Percentiles rank a stretch among this genome's conserved stretches.
phyloP scores from a whole-genome alignment of 2,329 filamentous ascomycete genomes.

The Chaetothyriales sp. region DNA sequence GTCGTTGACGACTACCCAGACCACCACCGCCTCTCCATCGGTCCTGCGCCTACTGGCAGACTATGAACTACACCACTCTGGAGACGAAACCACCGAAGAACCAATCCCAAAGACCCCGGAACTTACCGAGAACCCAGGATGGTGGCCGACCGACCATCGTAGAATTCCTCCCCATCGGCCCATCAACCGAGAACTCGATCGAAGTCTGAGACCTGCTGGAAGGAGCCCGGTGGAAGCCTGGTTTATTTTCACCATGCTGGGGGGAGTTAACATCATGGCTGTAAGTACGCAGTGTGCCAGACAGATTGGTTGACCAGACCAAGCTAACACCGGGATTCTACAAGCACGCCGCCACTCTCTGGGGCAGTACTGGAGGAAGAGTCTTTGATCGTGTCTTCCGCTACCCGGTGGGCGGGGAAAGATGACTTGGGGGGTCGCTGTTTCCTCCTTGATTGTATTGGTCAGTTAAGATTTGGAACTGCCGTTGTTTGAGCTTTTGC shows the following conservation, averaged over 20 bases:
- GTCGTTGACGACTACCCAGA: conserved; percentile 3
- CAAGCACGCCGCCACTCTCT: conserved; percentile 19
- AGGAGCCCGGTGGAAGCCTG: conserved; percentile 29
- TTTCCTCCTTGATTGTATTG: neutral
- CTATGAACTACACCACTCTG: conserved; percentile 10
- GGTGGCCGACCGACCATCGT: conserved; percentile 35
- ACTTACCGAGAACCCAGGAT: conserved; percentile 19
- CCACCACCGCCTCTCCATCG: conserved; percentile 3
- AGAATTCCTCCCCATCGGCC: conserved; percentile 35
- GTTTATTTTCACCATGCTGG: conserved; percentile 38
- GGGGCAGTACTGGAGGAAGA: conserved; percentile 36
- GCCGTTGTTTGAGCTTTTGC: neutral
- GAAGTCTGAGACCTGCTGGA: conserved; percentile 28
- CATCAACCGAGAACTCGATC: conserved; percentile 30
- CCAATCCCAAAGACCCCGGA: conserved; percentile 3
- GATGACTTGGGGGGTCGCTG: neutral
- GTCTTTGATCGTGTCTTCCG: conserved; percentile 35
- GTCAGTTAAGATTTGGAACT: neutral
- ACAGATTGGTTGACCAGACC: too few relatives aligned
- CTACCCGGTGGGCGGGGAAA: conserved; percentile 40
- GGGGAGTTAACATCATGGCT: conserved; percentile 31
- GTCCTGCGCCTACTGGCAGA: conserved; percentile 4
- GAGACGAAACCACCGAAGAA: conserved; percentile 1
- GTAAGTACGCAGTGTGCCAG: conserved; percentile 20
- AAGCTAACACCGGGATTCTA: neutral